These are phyloP conservation scores for Pezicula radicicola DNA, from an alignment of 2,329 filamentous ascomycete species.

Conservation along the genomic window DNA sequence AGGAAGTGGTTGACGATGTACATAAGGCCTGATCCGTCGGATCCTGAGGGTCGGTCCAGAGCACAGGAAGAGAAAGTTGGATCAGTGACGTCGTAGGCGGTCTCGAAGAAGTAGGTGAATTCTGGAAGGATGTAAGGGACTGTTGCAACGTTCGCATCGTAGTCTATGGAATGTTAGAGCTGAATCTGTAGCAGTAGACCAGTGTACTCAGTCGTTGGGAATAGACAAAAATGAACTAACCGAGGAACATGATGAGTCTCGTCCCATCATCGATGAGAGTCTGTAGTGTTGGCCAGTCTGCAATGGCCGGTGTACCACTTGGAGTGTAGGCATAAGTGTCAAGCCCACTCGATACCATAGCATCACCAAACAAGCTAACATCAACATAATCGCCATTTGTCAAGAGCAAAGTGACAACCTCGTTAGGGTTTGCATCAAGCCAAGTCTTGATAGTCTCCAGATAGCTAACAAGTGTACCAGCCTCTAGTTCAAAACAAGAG, in stretches of 20 bases:
- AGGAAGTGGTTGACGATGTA: constrained; percentile 65
- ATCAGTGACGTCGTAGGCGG: constrained; percentile 57
- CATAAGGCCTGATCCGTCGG: constrained; percentile 45
- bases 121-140: constrained; percentile 64
- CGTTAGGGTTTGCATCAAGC: constrained; percentile 54
- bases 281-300: constrained; percentile 68
- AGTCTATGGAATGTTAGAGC: constrained; percentile 51
- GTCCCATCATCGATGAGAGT: constrained; percentile 59
- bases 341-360: constrained; percentile 19
- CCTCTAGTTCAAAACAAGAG: constrained; percentile 54
- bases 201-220: not conserved
- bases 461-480: constrained; percentile 52
- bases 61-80: constrained; percentile 61
- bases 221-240: constrained; percentile 31
- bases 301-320: constrained; percentile 30
- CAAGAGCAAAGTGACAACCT: constrained; percentile 62
- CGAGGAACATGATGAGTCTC: constrained; percentile 70
- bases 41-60: constrained; percentile 55
- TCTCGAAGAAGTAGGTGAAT: constrained; percentile 70
- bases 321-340: constrained; percentile 24
- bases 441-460: constrained; percentile 55
- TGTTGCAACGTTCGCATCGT: constrained; percentile 42
- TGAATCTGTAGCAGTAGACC: not conserved
- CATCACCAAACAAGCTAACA: constrained; percentile 48
- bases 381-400: constrained; percentile 59